These are phyloP conservation scores for Podospora fimiseda DNA, from an alignment of 495 filamentous ascomycete species.

Conservation along the genomic window DNA sequence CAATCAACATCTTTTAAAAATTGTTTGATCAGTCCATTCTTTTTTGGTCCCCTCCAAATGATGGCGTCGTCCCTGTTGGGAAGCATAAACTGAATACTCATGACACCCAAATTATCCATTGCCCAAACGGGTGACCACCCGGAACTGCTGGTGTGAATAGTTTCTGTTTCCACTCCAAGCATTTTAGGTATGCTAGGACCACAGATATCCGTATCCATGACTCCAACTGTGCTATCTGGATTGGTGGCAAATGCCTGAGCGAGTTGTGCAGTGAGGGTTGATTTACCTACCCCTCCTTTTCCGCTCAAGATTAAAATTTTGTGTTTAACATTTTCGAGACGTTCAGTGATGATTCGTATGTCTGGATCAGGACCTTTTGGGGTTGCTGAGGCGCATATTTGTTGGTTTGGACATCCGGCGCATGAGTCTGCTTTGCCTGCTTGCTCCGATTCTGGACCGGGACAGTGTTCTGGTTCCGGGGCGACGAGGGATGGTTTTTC, in stretches of 20 bases:
- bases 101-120: conserved; percentile 80
- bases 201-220: conserved; percentile 97
- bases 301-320: conserved; percentile 89
- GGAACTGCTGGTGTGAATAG: conserved; percentile 71
- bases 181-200: conserved; percentile 94
- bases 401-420: conserved; percentile 90
- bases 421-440: conserved; percentile 86
- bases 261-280: conserved; percentile 80
- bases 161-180: conserved; percentile 92
- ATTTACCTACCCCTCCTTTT: conserved; percentile 96
- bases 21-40: conserved; percentile 96
- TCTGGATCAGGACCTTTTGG: conserved; percentile 96
- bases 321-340: conserved; percentile 73
- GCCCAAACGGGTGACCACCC: conserved; percentile 97
- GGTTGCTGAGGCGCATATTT: conserved; percentile 87
- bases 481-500: conserved; percentile 75
- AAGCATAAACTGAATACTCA: conserved; percentile 97
- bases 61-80: conserved; percentile 87
- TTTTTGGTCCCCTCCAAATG: conserved; percentile 96
- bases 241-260: conserved; percentile 81
- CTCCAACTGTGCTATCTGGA: conserved; percentile 66
- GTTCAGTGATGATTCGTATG: conserved; percentile 76
- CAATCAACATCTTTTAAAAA: conserved; percentile 96
- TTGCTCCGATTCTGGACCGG: conserved; percentile 80
- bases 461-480: conserved; percentile 94